A percentile compares a stretch with the other conserved stretches of the same genome.
Conservation (phyloP, 1,284 basidiomycete species). For the Ustilago crameri region DNA sequence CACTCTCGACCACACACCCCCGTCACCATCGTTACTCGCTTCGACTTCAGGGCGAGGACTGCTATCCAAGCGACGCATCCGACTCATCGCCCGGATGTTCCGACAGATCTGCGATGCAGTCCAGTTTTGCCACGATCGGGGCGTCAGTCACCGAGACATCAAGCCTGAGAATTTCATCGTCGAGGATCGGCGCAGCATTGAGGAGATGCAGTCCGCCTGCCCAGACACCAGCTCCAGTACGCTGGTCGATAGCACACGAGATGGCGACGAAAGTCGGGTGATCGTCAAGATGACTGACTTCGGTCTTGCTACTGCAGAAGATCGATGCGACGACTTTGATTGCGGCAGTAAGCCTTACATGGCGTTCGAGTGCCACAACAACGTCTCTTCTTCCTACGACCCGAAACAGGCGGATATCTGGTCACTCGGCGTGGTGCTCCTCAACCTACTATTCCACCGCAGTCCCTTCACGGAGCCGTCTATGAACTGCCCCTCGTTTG, state of each 20-base stretch:
- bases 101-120: constrained; percentile 97
- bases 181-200: constrained; percentile 56
- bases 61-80: constrained; percentile 84
- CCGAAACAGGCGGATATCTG: constrained; percentile 96
- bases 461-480: constrained; percentile 98
- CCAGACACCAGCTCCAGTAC: constrained; percentile 72
- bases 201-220: constrained; percentile 69
- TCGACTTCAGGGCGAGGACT: constrained; percentile 82
- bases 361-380: constrained; percentile 98
- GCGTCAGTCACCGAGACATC: constrained; percentile 95
- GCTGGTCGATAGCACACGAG: constrained; percentile 70
- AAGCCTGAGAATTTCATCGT: constrained; percentile 78
- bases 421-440: constrained; percentile 97
- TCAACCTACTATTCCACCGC: constrained; percentile 98
- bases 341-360: constrained; percentile 99
- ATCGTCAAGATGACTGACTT: constrained; percentile 95
- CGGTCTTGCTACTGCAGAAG: constrained; percentile 89
- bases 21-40: constrained; percentile 86
- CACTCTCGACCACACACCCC: constrained; percentile 72
- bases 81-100: constrained; percentile 96
- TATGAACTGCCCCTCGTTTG: constrained; percentile 81
- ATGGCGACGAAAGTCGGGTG: constrained; percentile 71
- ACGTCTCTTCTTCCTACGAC: constrained; percentile 89
- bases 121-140: constrained; percentile 90
- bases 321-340: constrained; percentile 92